These are phyloP conservation scores for Tuber brumale DNA, from an alignment of 495 filamentous ascomycete species.

Conservation along the genomic window DNA sequence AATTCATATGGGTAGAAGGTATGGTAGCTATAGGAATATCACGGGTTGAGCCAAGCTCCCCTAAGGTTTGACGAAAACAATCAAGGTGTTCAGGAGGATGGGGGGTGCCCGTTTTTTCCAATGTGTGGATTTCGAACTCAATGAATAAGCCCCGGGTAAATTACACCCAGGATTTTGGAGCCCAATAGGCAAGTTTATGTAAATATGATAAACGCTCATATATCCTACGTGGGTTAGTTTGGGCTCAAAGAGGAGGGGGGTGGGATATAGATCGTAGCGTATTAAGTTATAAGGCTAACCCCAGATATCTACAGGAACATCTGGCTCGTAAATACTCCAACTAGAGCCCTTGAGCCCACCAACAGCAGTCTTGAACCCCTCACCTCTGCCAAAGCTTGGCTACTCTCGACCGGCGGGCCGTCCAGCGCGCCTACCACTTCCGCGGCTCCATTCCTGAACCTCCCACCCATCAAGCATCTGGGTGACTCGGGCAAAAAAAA, in stretches of 20 bases:
- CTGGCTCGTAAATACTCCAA: slow-evolving; percentile 48
- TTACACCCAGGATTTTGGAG: no score
- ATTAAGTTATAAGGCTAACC: no score
- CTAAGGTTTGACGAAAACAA: no score
- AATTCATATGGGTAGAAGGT: no score
- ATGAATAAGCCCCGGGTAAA: no score
- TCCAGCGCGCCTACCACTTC: slow-evolving; percentile 58
- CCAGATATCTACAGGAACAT: slow-evolving; percentile 73
- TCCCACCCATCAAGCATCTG: slow-evolving; percentile 66
- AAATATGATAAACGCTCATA: slow-evolving; percentile 35
- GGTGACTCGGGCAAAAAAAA: slow-evolving; percentile 66
- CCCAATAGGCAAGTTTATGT: no score
- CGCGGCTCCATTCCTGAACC: slow-evolving; percentile 58
- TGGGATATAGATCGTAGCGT: slow-evolving; percentile 49
- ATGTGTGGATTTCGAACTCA: no score
- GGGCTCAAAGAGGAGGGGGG: slow-evolving; percentile 59
- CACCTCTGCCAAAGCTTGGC: slow-evolving; percentile 58
- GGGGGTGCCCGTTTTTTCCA: no score
- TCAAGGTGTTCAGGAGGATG: no score
- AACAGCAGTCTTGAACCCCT: slow-evolving; percentile 56
- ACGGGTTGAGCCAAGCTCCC: no score
- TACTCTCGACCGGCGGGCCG: slow-evolving; percentile 50
- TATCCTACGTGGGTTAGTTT: slow-evolving; percentile 55
- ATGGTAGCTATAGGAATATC: no score
- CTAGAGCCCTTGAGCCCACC: slow-evolving; percentile 52